Conservation (phyloP, 2,329 filamentous ascomycete genomes). For the Arachnomyces sp. region DNA sequence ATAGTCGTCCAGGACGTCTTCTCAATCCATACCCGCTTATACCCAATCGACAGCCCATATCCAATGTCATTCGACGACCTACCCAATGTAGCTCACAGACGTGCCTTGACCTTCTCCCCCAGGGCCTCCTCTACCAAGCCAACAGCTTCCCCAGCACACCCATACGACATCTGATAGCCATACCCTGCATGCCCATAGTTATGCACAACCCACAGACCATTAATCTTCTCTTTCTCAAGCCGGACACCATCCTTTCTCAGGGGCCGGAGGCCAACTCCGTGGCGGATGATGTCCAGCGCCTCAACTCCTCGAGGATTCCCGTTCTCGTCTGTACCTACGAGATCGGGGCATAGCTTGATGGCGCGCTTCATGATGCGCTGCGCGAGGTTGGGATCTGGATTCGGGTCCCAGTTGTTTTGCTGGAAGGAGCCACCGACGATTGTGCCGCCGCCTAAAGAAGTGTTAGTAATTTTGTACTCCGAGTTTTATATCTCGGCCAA, state of each 20-base stretch:
- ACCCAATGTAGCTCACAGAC: constrained; percentile 18
- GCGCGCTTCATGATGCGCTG: constrained; percentile 71
- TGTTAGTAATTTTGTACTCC: constrained; percentile 3
- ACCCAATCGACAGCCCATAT: no score
- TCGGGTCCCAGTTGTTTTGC: constrained; percentile 68
- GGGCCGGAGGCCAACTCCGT: constrained; percentile 75
- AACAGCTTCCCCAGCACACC: constrained; percentile 60
- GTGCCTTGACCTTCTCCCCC: constrained; percentile 23
- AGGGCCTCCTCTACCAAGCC: constrained; percentile 55
- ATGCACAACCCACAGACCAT: constrained; percentile 47
- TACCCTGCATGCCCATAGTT: constrained; percentile 41
- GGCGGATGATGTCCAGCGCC: constrained; percentile 66
- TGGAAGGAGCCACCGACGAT: constrained; percentile 82
- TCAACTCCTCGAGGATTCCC: constrained; percentile 49
- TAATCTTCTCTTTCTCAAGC: constrained; percentile 63
- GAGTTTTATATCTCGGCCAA: not conserved
- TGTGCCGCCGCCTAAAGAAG: constrained; percentile 60
- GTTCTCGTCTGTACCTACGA: constrained; percentile 44
- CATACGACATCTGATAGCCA: constrained; percentile 63
- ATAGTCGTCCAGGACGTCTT: no score
- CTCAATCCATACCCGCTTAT: no score
- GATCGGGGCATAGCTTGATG: constrained; percentile 27
- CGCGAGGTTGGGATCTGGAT: constrained; percentile 72
- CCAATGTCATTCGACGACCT: no score
- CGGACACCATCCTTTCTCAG: constrained; percentile 65